A percentile compares a stretch with the other conserved stretches of the same genome.
Evolutionary conservation across 2,329 filamentous ascomycete species (phyloP).

Genomic region (Whalleya microplaca): DNA sequence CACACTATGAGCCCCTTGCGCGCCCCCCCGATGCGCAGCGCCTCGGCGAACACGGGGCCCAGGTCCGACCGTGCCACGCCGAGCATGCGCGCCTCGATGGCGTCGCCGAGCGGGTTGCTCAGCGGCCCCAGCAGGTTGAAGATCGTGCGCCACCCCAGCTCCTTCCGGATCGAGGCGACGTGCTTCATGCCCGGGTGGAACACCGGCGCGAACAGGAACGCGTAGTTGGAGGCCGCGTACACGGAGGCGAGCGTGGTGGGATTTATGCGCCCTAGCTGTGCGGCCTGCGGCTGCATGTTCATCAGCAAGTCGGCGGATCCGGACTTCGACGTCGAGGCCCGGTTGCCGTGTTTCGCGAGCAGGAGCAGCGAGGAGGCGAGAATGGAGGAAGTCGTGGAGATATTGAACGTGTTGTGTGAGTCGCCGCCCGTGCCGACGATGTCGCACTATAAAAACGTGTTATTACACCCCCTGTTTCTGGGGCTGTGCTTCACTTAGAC

Average conservation of each 20-base stretch:
- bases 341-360: slow-evolving; percentile 94
- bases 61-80: slow-evolving; percentile 88
- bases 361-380: slow-evolving; percentile 83
- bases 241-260: slow-evolving; percentile 72
- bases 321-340: slow-evolving; percentile 91
- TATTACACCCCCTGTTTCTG: not conserved
- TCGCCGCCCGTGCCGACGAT: slow-evolving; percentile 98
- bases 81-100: slow-evolving; percentile 88
- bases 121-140: slow-evolving; percentile 96
- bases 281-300: slow-evolving; percentile 71
- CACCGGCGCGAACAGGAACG: slow-evolving; percentile 92
- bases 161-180: slow-evolving; percentile 81
- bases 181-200: slow-evolving; percentile 96
- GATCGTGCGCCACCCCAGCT: slow-evolving; percentile 92
- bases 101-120: slow-evolving; percentile 83
- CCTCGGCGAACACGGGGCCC: slow-evolving; percentile 86
- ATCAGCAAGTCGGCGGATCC: slow-evolving; percentile 91
- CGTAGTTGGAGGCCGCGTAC: slow-evolving; percentile 84
- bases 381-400: slow-evolving; percentile 93
- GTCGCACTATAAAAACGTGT: slow-evolving; percentile 61
- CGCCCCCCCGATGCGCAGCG: slow-evolving; percentile 74
- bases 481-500: slow-evolving; percentile 34
- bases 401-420: slow-evolving; percentile 97
- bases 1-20: slow-evolving; percentile 90
- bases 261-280: slow-evolving; percentile 73